phyloP scores from a whole-genome alignment of 495 filamentous ascomycete species.

The Hypoxylon perforatum region DNA sequence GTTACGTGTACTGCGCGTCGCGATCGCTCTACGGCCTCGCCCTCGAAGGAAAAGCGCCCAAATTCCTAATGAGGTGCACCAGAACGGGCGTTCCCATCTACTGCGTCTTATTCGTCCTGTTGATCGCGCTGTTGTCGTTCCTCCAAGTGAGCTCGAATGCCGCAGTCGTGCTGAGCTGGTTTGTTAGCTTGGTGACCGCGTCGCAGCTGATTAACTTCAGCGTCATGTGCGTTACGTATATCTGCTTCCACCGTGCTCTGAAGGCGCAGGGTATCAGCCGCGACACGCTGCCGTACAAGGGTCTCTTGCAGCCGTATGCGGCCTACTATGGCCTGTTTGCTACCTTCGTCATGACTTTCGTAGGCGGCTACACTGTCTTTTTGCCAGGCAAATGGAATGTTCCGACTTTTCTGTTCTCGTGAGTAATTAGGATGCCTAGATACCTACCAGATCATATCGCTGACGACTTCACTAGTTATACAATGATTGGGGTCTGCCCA shows the following conservation, averaged over 20 bases:
- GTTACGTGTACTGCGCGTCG: constrained; percentile 78
- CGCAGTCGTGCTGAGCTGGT: constrained; percentile 78
- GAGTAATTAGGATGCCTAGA: constrained; percentile 43
- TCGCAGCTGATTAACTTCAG: constrained; percentile 82
- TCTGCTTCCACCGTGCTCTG: constrained; percentile 76
- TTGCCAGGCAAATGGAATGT: constrained; percentile 77
- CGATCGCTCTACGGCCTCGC: constrained; percentile 71
- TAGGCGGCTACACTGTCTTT: constrained; percentile 82
- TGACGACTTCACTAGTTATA: constrained; percentile 16
- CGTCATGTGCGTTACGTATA: constrained; percentile 75
- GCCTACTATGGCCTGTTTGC: constrained; percentile 73
- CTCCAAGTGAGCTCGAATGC: constrained; percentile 76
- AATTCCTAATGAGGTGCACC: constrained; percentile 68
- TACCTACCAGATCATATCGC: background rate
- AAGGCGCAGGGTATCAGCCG: constrained; percentile 75
- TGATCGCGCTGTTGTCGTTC: constrained; percentile 74
- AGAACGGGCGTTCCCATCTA: constrained; percentile 65
- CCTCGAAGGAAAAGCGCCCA: constrained; percentile 66
- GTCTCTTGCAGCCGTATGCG: constrained; percentile 73
- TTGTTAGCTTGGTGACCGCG: constrained; percentile 76
- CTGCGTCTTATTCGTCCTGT: constrained; percentile 69
- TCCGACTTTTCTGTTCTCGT: constrained; percentile 81
- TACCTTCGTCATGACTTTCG: constrained; percentile 75
- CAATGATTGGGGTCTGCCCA: constrained; percentile 51
- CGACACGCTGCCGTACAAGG: constrained; percentile 72